Evolutionary conservation across 139 green algal species (phyloP).

Genomic region (Micromonas pusilla): DNA sequence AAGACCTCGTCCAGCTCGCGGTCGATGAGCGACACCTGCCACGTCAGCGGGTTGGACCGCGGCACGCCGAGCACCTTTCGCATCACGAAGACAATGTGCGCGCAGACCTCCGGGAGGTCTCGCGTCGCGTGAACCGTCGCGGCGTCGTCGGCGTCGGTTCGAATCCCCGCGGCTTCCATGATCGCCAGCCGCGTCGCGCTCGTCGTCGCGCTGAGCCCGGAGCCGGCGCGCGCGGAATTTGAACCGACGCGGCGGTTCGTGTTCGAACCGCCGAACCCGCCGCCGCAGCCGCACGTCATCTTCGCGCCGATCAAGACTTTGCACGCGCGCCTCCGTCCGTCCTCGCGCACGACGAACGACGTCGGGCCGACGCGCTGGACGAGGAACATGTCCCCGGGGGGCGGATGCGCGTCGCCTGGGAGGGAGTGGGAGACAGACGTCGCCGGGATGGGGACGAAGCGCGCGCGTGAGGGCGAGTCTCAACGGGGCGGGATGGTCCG

Average conservation of each 20-base stretch:
- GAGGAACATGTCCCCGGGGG: too few species aligned
- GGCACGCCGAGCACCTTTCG: constrained; percentile 55
- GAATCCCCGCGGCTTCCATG: too few species aligned
- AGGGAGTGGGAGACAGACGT: too few species aligned
- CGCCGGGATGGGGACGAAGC: too few species aligned
- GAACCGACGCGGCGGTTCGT: background rate
- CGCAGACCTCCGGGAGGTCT: constrained; percentile 42
- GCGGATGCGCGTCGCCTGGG: too few species aligned
- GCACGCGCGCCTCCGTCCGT: background rate
- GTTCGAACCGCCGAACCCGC: background rate
- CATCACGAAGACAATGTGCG: constrained; percentile 61
- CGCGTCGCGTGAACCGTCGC: too few species aligned
- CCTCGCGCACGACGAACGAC: background rate
- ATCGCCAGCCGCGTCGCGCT: too few species aligned
- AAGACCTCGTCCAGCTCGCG: constrained; percentile 62
- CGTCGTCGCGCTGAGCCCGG: too few species aligned
- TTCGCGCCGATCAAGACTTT: background rate
- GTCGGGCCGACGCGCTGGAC: background rate
- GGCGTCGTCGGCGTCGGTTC: too few species aligned
- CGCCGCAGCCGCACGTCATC: constrained; percentile 2
- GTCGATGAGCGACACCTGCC: constrained; percentile 58
- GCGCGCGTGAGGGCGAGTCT: too few species aligned
- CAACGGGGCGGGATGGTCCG: too few species aligned
- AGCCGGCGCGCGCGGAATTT: too few species aligned
- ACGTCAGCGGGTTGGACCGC: constrained; percentile 50